These are phyloP conservation scores for Leishmania amazonensis DNA, from an alignment of 208 protist genomes.

Conservation along the genomic window DNA sequence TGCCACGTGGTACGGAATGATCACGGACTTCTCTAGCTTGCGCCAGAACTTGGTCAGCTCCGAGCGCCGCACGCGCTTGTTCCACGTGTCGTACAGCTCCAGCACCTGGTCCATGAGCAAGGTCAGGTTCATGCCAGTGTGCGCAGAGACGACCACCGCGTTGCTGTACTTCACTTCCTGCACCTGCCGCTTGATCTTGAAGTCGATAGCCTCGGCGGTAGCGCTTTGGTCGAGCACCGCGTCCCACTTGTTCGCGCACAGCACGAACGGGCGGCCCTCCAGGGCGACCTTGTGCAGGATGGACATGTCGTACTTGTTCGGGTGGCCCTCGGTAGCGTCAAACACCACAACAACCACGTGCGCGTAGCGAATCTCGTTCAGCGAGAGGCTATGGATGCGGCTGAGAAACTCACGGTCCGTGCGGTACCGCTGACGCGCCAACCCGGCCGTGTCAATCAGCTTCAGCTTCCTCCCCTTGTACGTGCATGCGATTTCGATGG, in stretches of 20 bases:
- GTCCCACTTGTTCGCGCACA: conserved; percentile 95
- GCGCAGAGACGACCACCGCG: conserved; percentile 88
- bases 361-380: conserved; percentile 84
- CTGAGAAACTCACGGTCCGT: conserved; percentile 84
- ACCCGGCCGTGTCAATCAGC: conserved; percentile 90
- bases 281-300: conserved; percentile 82
- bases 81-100: conserved; percentile 89
- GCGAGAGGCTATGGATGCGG: conserved; percentile 71
- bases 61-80: conserved; percentile 81
- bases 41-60: conserved; percentile 90
- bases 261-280: conserved; percentile 87
- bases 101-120: conserved; percentile 88
- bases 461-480: conserved; percentile 90
- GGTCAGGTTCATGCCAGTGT: conserved; percentile 87
- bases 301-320: conserved; percentile 93
- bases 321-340: conserved; percentile 91
- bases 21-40: conserved; percentile 90
- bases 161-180: conserved; percentile 91
- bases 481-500: conserved; percentile 86
- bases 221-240: conserved; percentile 86
- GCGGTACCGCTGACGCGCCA: conserved; percentile 75
- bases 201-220: conserved; percentile 92
- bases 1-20: conserved; percentile 89
- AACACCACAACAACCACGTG: conserved; percentile 92
- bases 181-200: conserved; percentile 92